Base-by-base conservation (phyloP, 176 grass and related monocot genomes). In the Tillandsia fasciculata region DNA sequence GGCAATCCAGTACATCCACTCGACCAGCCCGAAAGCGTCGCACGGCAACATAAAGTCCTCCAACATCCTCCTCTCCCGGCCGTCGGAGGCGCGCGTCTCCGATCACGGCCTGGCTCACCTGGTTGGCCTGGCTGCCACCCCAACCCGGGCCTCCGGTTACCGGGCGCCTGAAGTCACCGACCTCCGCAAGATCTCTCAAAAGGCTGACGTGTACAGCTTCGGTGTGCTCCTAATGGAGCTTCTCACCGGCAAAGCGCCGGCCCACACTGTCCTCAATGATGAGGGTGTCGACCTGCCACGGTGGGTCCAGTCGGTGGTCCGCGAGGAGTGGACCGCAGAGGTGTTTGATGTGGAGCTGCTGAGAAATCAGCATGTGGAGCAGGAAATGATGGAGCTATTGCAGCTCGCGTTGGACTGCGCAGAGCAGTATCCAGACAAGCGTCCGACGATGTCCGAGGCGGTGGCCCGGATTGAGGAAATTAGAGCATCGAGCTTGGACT, bases 21-120 rank as follows among this genome's bases (percentile, higher is more conserved):
- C 70, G 10, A 53, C 53, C 3, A 80, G 83, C 0, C 47, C 75
- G 12, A 64, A 12, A 10, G 59, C 58, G 6, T 80, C 85, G 18
- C 92, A 96, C 61, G 92, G 92, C 67, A 76, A 76, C 79, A 76
- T 96, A 74, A 96, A 89, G 66, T 84, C 92, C 0, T 87, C 88
- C 11, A 96, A 96, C 66, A 1, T 96, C 50, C 54, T 96, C 0
- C 76, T 96, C 57, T 70, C 58, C 1, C 56, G 66, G 0, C 11
- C 64, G 2, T 67, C 77, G 49, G 26, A 79, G 24, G 86, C 81
- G 1, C 78, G 71, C 72, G 72, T 92, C 7, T 49, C 88, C 18
- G 86, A 89, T 73, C 67, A 74, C 74, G 88, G 92, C 26, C 18
- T 91, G 1, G 64, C 79, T 2, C 74, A 79, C 65, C 83, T 91